Evolutionary conservation across 805 yeast genomes (phyloP).

Genomic region (Saccharomyces paradoxus): DNA sequence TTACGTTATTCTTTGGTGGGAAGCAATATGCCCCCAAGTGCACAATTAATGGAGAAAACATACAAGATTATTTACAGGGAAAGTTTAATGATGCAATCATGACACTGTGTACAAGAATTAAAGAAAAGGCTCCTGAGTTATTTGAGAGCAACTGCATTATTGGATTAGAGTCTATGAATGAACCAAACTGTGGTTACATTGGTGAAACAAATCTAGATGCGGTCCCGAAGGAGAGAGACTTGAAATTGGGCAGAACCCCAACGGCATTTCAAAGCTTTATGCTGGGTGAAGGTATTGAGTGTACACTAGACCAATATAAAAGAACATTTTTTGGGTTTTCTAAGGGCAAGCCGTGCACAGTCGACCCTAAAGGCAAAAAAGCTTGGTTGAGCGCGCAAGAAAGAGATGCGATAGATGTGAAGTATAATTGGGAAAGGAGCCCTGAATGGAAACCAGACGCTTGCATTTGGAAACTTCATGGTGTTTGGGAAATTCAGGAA

Average conservation of each 20-base stretch:
- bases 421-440: conserved; percentile 64
- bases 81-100: conserved; percentile 52
- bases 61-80: conserved; percentile 67
- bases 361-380: conserved; percentile 58
- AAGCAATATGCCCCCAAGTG: conserved; percentile 68
- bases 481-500: conserved; percentile 56
- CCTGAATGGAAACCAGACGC: conserved; percentile 59
- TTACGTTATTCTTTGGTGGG: conserved; percentile 80
- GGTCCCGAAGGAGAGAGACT: conserved; percentile 53
- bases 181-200: conserved; percentile 70
- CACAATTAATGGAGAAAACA: conserved; percentile 58
- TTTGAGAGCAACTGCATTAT: conserved; percentile 37
- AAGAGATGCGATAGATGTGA: conserved; percentile 38
- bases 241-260: conserved; percentile 76
- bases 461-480: conserved; percentile 76
- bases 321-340: conserved; percentile 73
- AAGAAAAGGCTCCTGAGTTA: conserved; percentile 36
- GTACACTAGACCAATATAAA: conserved; percentile 59
- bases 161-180: conserved; percentile 83
- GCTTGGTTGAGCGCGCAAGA: conserved; percentile 61
- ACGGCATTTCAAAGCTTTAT: conserved; percentile 66
- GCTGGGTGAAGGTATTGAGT: conserved; percentile 70
- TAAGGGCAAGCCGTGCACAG: conserved; percentile 44
- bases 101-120: conserved; percentile 37
- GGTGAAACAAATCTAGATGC: conserved; percentile 50